Evolutionary conservation across 2,329 filamentous ascomycete genomes (phyloP).

Genomic region (Fusarium sp.): DNA sequence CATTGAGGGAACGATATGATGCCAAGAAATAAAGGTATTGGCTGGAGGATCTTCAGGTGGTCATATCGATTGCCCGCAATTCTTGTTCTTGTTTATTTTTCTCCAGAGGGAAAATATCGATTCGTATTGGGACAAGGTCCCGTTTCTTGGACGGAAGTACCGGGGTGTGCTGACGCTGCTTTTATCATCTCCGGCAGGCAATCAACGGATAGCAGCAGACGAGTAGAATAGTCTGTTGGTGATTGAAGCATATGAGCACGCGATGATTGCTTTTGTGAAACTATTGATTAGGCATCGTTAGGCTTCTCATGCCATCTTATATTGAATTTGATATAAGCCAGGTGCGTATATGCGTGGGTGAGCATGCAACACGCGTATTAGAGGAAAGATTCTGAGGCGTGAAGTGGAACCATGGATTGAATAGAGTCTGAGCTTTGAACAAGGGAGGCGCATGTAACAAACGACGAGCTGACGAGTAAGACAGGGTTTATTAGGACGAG

Average conservation of each 20-base stretch:
- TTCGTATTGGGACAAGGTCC: slow-evolving; percentile 1
- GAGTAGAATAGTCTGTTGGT: background rate
- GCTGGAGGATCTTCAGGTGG: background rate
- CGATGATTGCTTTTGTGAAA: background rate
- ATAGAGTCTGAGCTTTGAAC: slow-evolving; percentile 19
- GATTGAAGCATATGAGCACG: background rate
- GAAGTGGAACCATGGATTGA: slow-evolving; percentile 12
- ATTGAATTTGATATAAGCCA: background rate
- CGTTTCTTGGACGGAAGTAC: slow-evolving; percentile 4
- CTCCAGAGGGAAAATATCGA: slow-evolving; percentile 4
- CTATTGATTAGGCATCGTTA: background rate
- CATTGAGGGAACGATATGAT: slow-evolving; percentile 19
- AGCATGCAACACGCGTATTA: background rate
- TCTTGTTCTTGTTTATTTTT: slow-evolving; percentile 18
- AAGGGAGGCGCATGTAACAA: slow-evolving; percentile 24
- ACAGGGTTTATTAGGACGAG: background rate
- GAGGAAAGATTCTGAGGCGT: slow-evolving; percentile 13
- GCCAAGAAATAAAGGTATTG: slow-evolving; percentile 31
- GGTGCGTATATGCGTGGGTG: background rate
- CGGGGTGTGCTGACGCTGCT: slow-evolving; percentile 8
- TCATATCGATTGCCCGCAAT: slow-evolving; percentile 9
- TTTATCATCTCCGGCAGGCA: background rate
- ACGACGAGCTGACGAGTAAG: slow-evolving; percentile 19
- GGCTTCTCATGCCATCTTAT: background rate
- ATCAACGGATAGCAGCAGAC: background rate